Evolutionary conservation across 495 filamentous ascomycete genomes (phyloP), one percentile per base, ranked within the genome.

Genomic region (Xylaria acuta): DNA sequence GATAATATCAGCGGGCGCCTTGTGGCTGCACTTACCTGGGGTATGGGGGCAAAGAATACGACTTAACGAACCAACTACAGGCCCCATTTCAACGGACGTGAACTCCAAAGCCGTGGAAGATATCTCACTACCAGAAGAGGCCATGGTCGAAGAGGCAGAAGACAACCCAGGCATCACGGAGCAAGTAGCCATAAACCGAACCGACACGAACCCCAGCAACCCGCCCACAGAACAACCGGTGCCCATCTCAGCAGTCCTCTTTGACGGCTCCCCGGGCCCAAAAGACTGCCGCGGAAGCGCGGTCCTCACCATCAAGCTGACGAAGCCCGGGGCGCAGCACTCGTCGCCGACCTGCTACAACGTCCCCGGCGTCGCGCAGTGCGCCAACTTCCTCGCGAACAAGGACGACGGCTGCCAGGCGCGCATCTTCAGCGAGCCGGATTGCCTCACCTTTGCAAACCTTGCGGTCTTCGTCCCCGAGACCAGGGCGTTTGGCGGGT

Each of bases 391-490:
- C 56, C 27, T 80, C 11, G 82, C 76, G 54, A 81, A 78, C 58
- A 79, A 80, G 69, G 75, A 75, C 8, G 79, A 79, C 49, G 81
- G 82, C 2, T 84, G 82, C 67, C 74, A 83, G 72, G 82, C 79
- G 32, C 76, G 78, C 40, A 59, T 84, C n/a, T 84, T 84, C 43
- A 75, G 76, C 51, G 81, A 84, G 71, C 73, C 71, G 2, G 75
- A 77, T 12, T 84, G 82, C 51, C 41, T 69, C 18, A 75, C 76
- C 64, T 84, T 79, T 58, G 65, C 80, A 45, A 84, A 83, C 56
- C 76, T 82, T 6, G 82, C 80, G 36, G 82, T 84, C 3, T 84
- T 84, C 38, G 72, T 78, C 1, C 81, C 81, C 3, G 82, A 83
- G 73, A 45, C 72, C 4, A 71, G 78, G 38, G 77, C 79, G 8